Percentiles rank a stretch among this genome's conserved stretches.
Evolutionary conservation across 257 asterid genomes (phyloP).

Genomic region (Ilex asprella): DNA sequence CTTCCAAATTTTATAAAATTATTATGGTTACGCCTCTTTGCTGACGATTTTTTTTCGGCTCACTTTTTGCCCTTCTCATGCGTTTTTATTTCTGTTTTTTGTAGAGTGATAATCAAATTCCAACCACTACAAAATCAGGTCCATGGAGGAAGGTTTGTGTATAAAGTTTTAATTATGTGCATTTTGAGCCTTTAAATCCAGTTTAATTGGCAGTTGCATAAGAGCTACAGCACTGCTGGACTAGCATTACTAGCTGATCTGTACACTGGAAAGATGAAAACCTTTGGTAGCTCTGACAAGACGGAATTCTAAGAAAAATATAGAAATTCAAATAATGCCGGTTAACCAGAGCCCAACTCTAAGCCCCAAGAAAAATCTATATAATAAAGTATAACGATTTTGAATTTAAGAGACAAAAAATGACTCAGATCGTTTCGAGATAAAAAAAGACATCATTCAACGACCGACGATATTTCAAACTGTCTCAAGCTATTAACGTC

Average conservation of each 20-base stretch:
- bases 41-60: conserved; percentile 1
- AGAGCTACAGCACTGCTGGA: background rate
- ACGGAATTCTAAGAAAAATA: too few species aligned
- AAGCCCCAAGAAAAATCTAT: too few species aligned
- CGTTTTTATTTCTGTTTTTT: conserved; percentile 17
- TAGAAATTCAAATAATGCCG: too few species aligned
- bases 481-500: too few species aligned
- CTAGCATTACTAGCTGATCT: background rate
- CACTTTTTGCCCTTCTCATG: conserved; percentile 10
- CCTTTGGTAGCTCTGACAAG: background rate
- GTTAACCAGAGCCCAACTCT: too few species aligned
- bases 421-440: too few species aligned
- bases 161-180: background rate
- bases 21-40: conserved; percentile 9
- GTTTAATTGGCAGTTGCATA: background rate
- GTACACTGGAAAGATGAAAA: background rate
- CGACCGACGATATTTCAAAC: too few species aligned
- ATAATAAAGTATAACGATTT: too few species aligned
- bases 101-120: conserved; percentile 66
- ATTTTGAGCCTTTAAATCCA: background rate
- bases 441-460: too few species aligned
- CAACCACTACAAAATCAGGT: conserved; percentile 73
- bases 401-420: too few species aligned
- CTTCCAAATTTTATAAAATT: conserved; percentile 10
- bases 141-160: conserved; percentile 97